These are phyloP conservation scores for Xanthoconium stramineum DNA, from an alignment of 768 basidiomycete genomes.

Conservation along the genomic window DNA sequence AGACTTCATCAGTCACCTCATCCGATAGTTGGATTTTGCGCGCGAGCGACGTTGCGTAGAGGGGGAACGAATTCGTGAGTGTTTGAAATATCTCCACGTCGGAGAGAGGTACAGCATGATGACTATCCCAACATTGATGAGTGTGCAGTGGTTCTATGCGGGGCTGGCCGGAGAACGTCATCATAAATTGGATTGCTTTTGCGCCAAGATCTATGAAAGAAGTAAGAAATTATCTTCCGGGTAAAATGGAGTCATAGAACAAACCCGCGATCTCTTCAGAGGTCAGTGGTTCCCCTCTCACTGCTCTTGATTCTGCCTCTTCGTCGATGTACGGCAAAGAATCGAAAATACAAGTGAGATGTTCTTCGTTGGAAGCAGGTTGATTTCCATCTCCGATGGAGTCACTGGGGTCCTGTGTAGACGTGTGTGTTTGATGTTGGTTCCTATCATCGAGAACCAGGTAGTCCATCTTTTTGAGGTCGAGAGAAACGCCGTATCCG, in stretches of 20 bases:
- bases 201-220: constrained; percentile 54
- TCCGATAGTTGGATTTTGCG: constrained; percentile 59
- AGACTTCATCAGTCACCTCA: constrained; percentile 53
- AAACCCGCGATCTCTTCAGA: constrained; percentile 55
- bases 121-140: constrained; percentile 21
- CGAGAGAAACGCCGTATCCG: constrained; percentile 89
- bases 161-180: constrained; percentile 53
- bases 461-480: constrained; percentile 97
- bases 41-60: constrained; percentile 71
- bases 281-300: constrained; percentile 42
- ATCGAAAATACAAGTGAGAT: constrained; percentile 29
- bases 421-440: constrained; percentile 13
- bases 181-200: constrained; percentile 73
- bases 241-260: constrained; percentile 13
- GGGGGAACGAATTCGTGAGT: constrained; percentile 87
- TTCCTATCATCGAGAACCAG: constrained; percentile 85
- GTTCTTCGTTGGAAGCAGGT: constrained; percentile 15
- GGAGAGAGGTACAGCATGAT: constrained; percentile 11
- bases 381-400: constrained; percentile 6
- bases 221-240: neutral
- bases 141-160: constrained; percentile 25
- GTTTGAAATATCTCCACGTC: constrained; percentile 42
- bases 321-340: constrained; percentile 29
- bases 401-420: neutral
- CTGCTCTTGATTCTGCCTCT: constrained; percentile 32